These are phyloP conservation scores for Calonectria montana DNA, from an alignment of 2,329 filamentous ascomycete species.

Conservation along the genomic window DNA sequence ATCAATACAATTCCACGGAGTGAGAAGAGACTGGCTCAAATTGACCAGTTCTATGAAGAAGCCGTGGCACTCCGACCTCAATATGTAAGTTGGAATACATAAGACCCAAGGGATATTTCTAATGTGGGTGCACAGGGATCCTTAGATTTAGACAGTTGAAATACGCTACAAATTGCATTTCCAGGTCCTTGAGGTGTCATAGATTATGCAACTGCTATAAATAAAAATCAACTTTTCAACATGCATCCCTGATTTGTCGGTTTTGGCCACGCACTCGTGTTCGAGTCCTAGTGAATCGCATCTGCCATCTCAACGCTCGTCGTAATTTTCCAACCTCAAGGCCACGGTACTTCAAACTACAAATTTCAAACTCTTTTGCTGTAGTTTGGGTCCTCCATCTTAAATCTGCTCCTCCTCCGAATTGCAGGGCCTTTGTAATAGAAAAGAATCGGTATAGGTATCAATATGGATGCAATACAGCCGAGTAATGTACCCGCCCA, in stretches of 20 bases:
- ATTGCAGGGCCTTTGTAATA: not conserved
- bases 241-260: no score
- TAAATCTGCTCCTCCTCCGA: not conserved
- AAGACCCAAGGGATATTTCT: not conserved
- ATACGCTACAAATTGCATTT: no score
- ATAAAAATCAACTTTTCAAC: no score
- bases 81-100: not conserved
- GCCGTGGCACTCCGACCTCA: constrained; percentile 34
- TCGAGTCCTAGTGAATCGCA: no score
- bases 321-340: not conserved
- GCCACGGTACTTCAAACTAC: not conserved
- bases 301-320: no score
- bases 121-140: not conserved
- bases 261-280: no score
- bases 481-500: not conserved
- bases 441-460: not conserved
- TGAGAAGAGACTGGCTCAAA: not conserved
- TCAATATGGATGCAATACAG: not conserved
- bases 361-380: not conserved
- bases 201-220: no score
- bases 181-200: no score
- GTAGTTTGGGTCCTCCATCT: no score
- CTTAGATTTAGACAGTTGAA: not conserved
- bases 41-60: constrained; percentile 46
- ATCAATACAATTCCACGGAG: constrained; percentile 8